Base-by-base conservation (phyloP, 768 basidiomycete genomes). In the Mycena olivaceomarginata region DNA sequence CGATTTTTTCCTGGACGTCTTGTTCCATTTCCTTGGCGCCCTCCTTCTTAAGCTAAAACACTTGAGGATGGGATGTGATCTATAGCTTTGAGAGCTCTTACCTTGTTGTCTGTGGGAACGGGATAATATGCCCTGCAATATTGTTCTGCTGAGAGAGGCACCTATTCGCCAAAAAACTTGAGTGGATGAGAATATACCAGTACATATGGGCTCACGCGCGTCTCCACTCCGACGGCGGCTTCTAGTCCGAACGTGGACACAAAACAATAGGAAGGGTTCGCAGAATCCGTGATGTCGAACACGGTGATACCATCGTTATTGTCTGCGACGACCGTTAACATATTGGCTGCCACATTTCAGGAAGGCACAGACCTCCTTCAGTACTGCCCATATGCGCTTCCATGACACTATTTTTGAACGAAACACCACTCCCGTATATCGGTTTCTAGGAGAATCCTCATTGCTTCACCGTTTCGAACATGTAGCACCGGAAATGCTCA, bases 281-380 rank as follows among this genome's bases (percentile, higher is more conserved):
- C 20, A 0, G 82, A 80, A 41, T 81, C 79, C 16, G 81, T 83
- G 46, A 85, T 73, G 65, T 85, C 84, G 22, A 85, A 76, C n/a
- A 85, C 72, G 5, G 84, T 80, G 53, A 84, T 82, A 12, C 84
- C 84, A 22, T 84, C 83, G 69, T 85, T 80, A 73, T 85, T 85
- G 66, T 83, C 85, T 85, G 57, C 46, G 22, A 41, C 16, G 16
- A 41, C 53, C 18, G 22, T 48, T 9, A 60, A 18, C 11, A 25
- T 7, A 53, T 0, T 40, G 25, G 63, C 13, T 60, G 16, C 62
- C 46, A 11, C 31, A 6, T 37, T 6, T 18, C 2, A 60, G 64
- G 22, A 11, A 12, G 74, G 31, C 39, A 81, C 83, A 51, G 31
- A 81, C 80, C 79, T 64, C 77, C 81, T 22, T 81, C 76, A 18